Base-by-base conservation (phyloP, 2,329 filamentous ascomycete genomes). In the Phyllachora maydis region DNA sequence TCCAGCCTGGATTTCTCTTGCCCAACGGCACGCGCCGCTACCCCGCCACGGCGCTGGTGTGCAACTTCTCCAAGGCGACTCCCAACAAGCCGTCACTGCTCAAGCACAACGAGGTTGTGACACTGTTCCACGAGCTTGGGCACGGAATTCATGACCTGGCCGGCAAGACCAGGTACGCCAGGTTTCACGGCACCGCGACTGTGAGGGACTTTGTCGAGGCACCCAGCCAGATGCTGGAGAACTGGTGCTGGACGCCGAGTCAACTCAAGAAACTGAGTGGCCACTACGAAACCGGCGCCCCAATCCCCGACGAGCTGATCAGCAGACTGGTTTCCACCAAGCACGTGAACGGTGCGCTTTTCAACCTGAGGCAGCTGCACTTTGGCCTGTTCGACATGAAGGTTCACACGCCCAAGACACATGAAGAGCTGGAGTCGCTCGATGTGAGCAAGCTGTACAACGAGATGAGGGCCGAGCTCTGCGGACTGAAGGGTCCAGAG, bases 321-420 rank as follows among this genome's bases (percentile, higher is more conserved):
- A 55, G 70, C 36, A 76, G 69, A 43, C 60, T 82, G 29, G 69
- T 88, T 38, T 60, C 59, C 23, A 81, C 75, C 9, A 79, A 81
- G 48, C 72, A 82, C 36, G 71, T 85, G 41, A 85, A 85, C 42
- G 76, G 70, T 29, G 75, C 75, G 0, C 59, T 81, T 4, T 76
- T 75, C 49, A 83, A 81, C 40, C 57, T 85, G 14, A 60, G 72
- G 19, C 78, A 85, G 46, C 54, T 88, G 19, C 68, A 81, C 44
- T 81, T 82, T 39, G 78, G 76, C 18, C 73, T 78, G 29, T 85
- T 78, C 35, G 77, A 88, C 43, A 85, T 88, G 77, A 66, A 67
- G 0, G 60, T 85, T 3, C 78, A 88, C 47, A 65, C 68, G 14
- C 70, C 74, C 6, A 53, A 57, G 32, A 62, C 59, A n/a, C 74